Evolutionary conservation across 2,329 filamentous ascomycete species (phyloP).

Genomic region (Aspergillus udagawae): DNA sequence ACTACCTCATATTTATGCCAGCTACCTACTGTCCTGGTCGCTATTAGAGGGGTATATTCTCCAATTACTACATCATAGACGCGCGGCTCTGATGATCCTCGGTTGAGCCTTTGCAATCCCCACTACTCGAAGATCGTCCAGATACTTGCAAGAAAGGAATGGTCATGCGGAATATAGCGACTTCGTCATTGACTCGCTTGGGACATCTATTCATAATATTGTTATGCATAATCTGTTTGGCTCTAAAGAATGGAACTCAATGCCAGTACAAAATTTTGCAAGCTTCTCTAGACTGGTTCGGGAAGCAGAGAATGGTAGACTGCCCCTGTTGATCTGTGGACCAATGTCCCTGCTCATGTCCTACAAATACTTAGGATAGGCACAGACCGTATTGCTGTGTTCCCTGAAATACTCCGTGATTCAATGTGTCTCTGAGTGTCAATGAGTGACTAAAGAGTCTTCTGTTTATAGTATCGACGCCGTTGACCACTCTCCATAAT

Average conservation of each 20-base stretch:
- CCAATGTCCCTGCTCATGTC: not conserved
- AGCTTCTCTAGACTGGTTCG: too few relatives aligned
- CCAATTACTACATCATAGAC: conserved; percentile 6
- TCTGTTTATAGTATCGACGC: not conserved
- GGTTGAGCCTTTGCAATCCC: conserved; percentile 1
- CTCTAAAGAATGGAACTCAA: too few relatives aligned
- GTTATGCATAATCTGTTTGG: too few relatives aligned
- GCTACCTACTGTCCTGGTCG: too few relatives aligned
- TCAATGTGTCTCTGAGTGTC: not conserved
- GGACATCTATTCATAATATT: not conserved
- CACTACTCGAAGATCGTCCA: conserved; percentile 6
- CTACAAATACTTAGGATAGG: too few relatives aligned
- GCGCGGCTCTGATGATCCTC: conserved; percentile 18
- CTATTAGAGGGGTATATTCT: too few relatives aligned
- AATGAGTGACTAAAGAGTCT: not conserved
- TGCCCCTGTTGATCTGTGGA: too few relatives aligned
- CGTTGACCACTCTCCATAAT: not conserved
- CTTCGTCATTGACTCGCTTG: not conserved
- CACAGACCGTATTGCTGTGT: not conserved
- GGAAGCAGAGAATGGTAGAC: not conserved
- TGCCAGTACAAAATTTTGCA: too few relatives aligned
- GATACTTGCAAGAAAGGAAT: conserved; percentile 6
- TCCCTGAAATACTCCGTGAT: not conserved
- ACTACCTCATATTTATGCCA: too few relatives aligned
- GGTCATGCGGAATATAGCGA: not conserved